Base-by-base conservation (phyloP, 495 filamentous ascomycete species). In the Neurospora sp. region DNA sequence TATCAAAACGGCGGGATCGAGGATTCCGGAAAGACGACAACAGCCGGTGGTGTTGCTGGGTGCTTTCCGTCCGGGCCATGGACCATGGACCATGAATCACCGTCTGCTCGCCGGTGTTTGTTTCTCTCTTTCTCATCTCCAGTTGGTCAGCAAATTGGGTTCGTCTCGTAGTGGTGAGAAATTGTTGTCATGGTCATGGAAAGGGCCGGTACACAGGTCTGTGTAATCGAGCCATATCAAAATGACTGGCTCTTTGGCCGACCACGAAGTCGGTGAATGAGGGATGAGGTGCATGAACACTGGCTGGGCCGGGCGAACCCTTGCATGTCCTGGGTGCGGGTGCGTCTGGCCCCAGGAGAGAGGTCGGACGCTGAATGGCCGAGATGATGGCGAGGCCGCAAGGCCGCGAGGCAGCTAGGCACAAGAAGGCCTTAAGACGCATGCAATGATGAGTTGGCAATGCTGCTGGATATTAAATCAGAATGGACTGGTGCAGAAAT, bases 371-470 rank as follows among this genome's bases (percentile, higher is more conserved):
- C 54, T 83, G 78, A 83, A 75, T 82, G 80, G 81, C 54, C 41
- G 76, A 78, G 70, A 76, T 3, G 73, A 75, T 72, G 62, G 78
- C 78, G 80, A 83, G 79, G 80, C 79, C 79, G 42, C 71, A 59
- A 66, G 72, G 74, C 48, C 75, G 76, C 78, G 76, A 80, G 79
- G 79, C 79, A 78, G 81, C 84, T 83, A 86, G 84, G 85, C 82
- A 84, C 82, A 85, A 82, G 82, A 82, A 84, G 85, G 83, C 84
- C 84, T 85, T 82, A 82, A 85, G 83, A 84, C 84, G 86, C 87
- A 93, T 91, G 92, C 91, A 92, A 83, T 91, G 91, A 93, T 94
- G 92, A 93, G 92, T 90, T 94, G 92, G 90, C 92, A 93, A 81
- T 88, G 88, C 89, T 80, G 87, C 86, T 90, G 87, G 86, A 88